These are phyloP conservation scores for Penicillium sp. DNA, from an alignment of 2,329 filamentous ascomycete species.

Conservation along the genomic window DNA sequence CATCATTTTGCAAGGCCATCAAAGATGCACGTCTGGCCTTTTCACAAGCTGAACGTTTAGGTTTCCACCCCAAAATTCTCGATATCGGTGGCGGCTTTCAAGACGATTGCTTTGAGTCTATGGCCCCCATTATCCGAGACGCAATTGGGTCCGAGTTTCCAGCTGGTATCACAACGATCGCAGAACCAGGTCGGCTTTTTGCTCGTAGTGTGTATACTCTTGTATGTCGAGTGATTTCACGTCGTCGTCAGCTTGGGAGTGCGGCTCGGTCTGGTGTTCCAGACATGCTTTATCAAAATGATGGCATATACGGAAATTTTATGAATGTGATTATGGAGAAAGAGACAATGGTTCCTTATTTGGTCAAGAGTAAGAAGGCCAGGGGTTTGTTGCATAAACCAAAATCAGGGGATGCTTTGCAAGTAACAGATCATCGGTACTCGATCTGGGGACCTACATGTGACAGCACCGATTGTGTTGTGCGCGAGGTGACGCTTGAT, in stretches of 20 bases:
- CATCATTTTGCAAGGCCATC: constrained; percentile 22
- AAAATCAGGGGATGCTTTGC: not conserved
- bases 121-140: constrained; percentile 13
- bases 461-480: constrained; percentile 29
- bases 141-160: constrained; percentile 14
- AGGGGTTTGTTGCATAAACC: not conserved
- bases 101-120: constrained; percentile 23
- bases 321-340: constrained; percentile 19
- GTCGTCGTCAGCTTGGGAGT: constrained; percentile 15
- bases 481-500: constrained; percentile 11
- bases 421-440: constrained; percentile 16
- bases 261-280: constrained; percentile 4
- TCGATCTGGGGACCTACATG: constrained; percentile 34
- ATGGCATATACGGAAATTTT: constrained; percentile 32
- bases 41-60: constrained; percentile 13
- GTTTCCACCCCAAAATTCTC: constrained; percentile 21
- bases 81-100: constrained; percentile 33
- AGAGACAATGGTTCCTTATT: constrained; percentile 10
- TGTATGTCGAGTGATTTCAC: constrained; percentile 23
- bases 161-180: constrained; percentile 17
- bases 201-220: constrained; percentile 26
- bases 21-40: constrained; percentile 20
- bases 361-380: constrained; percentile 6
- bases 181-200: constrained; percentile 29
- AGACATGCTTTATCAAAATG: constrained; percentile 33